These are phyloP conservation scores for Pelargonium fulgidum DNA, from an alignment of 441 rosid genomes.

Conservation along the genomic window DNA sequence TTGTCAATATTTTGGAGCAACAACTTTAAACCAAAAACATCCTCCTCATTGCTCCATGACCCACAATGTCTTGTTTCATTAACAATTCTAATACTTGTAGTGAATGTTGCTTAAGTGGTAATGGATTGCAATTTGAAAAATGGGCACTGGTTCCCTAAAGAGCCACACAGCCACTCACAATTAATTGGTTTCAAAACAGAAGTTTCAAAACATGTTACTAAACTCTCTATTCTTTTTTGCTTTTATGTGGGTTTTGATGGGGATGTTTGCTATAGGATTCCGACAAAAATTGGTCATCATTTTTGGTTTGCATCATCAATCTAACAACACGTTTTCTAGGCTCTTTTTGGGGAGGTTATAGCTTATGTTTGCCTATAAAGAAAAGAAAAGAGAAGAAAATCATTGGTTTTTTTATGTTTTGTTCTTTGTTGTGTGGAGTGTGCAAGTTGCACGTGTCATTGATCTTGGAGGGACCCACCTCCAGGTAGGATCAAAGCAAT, in stretches of 20 bases:
- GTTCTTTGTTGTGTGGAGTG: background rate
- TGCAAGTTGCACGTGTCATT: conserved; percentile 31
- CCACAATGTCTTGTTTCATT: background rate
- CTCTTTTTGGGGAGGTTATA: conserved; percentile 8
- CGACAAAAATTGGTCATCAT: conserved; percentile 30
- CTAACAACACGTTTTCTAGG: conserved; percentile 9
- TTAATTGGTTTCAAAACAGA: conserved; percentile 5
- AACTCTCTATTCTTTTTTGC: background rate
- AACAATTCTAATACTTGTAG: background rate
- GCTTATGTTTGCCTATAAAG: background rate
- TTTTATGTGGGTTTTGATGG: conserved; percentile 28
- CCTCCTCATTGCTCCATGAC: background rate
- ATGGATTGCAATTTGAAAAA: conserved; percentile 15
- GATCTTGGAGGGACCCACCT: background rate
- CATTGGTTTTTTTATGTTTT: conserved; percentile 7
- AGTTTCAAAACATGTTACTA: conserved; percentile 10
- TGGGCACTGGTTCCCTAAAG: background rate
- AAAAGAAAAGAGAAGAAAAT: conserved; percentile 3
- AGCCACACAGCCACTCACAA: too few species aligned
- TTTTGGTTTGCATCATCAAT: too few species aligned
- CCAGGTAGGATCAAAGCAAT: too few species aligned
- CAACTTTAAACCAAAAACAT: too few species aligned
- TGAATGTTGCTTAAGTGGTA: conserved; percentile 20
- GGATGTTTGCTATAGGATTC: conserved; percentile 28
- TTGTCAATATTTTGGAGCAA: too few species aligned